Base-by-base conservation (phyloP, 1,139 yeast species). In the Geotrichum phurueaensis region DNA sequence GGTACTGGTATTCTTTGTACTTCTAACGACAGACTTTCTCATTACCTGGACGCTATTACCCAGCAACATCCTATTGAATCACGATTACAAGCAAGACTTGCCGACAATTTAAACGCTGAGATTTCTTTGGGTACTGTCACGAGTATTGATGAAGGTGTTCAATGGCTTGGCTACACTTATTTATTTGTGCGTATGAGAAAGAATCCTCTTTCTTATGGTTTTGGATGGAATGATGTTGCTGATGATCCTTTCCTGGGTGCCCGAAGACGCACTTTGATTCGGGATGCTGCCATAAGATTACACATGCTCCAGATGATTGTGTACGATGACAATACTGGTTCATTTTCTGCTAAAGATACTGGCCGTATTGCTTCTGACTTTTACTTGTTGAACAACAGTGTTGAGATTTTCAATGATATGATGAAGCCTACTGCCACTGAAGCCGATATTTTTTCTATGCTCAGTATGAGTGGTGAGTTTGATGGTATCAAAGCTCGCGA, bases 1-100 rank as follows among this genome's bases (percentile, higher is more conserved):
- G 99, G 99, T 78, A 89, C 94, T 1, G 98, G 98, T 77, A 86
- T 91, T 50, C 78, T 95, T 59, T 85, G 95, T 71, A 94, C 99
- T 0, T 81, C 96, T 0, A 80, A 83, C 64, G 98, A 92, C 70
- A 79, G 84, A 60, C 75, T 95, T 31, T 96, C 91, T 67, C 96
- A 90, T 69, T 95, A 94, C 69, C 82, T 95, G 27, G 84, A 96
- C 0, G 79, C 92, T 45, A 82, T 95, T 36, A 86, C 97, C 0
- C 97, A 95, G 65, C 99, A 95, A 70, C 97, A 91, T 74, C 97
- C 99, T 0, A 94, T 95, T 63, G 99, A 95, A 72, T 90, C 97
- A 0, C 83, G 85, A 63, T 77, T 95, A 55, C 80, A 85, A 62
- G 86, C 84, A 0, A 90, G 89, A 68, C 74, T 95, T 45, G 92